Evolutionary conservation across 2,329 filamentous ascomycete species (phyloP), one percentile per base, ranked within the genome.

Genomic region (Beauveria sp.): DNA sequence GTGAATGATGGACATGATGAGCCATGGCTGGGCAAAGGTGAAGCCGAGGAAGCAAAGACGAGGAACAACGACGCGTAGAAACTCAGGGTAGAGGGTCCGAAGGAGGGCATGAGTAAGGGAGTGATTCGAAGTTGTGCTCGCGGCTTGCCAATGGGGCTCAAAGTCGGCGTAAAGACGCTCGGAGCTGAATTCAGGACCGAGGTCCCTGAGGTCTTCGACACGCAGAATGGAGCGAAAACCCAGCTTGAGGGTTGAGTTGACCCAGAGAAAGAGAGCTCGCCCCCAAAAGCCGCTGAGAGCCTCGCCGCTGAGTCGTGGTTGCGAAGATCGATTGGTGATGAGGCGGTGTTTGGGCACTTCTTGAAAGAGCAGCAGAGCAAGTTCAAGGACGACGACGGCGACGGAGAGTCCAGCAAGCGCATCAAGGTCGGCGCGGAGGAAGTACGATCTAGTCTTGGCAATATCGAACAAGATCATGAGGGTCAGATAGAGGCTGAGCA

Each of bases 401-500:
- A 68, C 68, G 42, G 71, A 72, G 2, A 74, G 60, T 20, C 55
- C 60, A 1, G 69, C 70, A 28, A 75, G 65, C 2, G 60, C 30
- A 3, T 51, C n/a, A 38, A 70, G 63, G 4, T 60, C 61, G 16
- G 62, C 62, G 6, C 73, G 69, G 5, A 76, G 66, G 68, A 71
- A 75, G 1, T 73, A 66, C 0, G 74, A 75, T 30, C 75, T 64
- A 1, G 68, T 64, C 9, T 69, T 65, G 1, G 72, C 70, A 22
- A 71, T 64, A 22, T 77, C 74, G 30, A 74, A 70, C 18, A 75
- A 49, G 7, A 71, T 63, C 0, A 71, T 70, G 14, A 69, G 58
- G 58, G 74, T 63, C 3, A 77, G 66, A 47, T 71, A 77, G 9
- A 61, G 16, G 46, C 64, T 68, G 14, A 76, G 64, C 1, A 77